phyloP scores from a whole-genome alignment of 768 basidiomycete species.

The Collybiopsis confluens region DNA sequence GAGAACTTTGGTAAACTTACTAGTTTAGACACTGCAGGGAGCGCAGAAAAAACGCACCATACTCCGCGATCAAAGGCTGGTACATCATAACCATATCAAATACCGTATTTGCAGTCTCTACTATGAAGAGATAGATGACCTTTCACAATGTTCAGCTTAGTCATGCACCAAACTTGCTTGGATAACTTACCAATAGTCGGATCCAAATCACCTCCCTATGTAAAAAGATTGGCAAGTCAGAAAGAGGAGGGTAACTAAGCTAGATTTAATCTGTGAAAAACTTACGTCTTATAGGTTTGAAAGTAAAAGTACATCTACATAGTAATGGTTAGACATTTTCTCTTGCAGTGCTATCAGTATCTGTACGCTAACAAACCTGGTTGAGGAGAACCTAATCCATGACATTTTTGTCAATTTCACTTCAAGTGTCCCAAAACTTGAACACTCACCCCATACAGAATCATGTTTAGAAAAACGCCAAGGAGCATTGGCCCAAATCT shows the following conservation, averaged over 20 bases:
- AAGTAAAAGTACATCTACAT: too few species aligned
- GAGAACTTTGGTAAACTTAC: not conserved
- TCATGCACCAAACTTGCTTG: not conserved
- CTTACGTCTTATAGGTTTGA: constrained; percentile 4
- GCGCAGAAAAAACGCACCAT: constrained; percentile 26
- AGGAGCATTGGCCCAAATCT: constrained; percentile 8
- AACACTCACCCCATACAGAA: too few species aligned
- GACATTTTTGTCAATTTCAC: too few species aligned
- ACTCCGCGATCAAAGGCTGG: constrained; percentile 40
- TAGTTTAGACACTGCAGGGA: not conserved
- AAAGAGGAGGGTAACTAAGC: not conserved
- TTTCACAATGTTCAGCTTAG: constrained; percentile 9
- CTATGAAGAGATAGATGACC: too few species aligned
- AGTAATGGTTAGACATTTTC: not conserved
- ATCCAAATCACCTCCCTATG: constrained; percentile 39
- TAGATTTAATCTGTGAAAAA: too few species aligned
- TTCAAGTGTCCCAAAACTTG: too few species aligned
- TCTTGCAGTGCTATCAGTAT: too few species aligned
- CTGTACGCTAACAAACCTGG: not conserved
- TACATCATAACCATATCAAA: constrained; percentile 43
- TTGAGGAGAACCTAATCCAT: not conserved
- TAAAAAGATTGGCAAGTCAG: not conserved
- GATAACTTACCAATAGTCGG: constrained; percentile 29
- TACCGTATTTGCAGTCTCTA: constrained; percentile 40
- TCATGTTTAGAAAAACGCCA: constrained; percentile 4